phyloP scores from a whole-genome alignment of 2,329 filamentous ascomycete genomes.

The Penicillium glabrum region DNA sequence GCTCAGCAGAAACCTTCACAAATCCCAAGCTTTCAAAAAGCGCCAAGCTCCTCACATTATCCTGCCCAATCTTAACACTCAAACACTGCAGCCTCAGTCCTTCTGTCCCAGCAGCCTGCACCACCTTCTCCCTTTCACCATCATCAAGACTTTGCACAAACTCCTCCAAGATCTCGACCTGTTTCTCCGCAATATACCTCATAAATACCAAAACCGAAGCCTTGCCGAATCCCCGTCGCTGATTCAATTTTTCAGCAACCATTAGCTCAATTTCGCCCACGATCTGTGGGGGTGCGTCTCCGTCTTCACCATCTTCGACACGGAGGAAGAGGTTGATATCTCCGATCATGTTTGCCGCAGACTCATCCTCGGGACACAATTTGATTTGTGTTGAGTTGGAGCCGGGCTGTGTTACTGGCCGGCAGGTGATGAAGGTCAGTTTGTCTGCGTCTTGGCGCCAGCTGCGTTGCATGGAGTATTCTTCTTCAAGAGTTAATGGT shows the following conservation, averaged over 20 bases:
- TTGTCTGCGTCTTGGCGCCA: conserved; percentile 85
- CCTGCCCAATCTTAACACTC: conserved; percentile 61
- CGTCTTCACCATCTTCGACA: conserved; percentile 53
- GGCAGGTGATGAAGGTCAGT: conserved; percentile 85
- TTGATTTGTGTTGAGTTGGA: not conserved
- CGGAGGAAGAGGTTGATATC: conserved; percentile 82
- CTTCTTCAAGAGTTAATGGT: conserved; percentile 73
- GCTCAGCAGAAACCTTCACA: conserved; percentile 45
- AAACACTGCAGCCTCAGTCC: conserved; percentile 43
- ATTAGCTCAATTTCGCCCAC: conserved; percentile 83
- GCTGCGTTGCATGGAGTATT: conserved; percentile 85
- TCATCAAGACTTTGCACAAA: conserved; percentile 38
- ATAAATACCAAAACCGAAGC: conserved; percentile 68
- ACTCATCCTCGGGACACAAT: conserved; percentile 51
- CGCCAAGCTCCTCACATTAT: conserved; percentile 57
- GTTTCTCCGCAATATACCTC: conserved; percentile 61
- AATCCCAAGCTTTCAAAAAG: conserved; percentile 65
- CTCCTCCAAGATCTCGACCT: conserved; percentile 57
- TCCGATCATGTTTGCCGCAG: conserved; percentile 61
- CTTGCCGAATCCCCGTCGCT: conserved; percentile 64
- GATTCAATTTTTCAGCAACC: conserved; percentile 64
- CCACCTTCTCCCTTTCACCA: not conserved
- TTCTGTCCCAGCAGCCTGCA: conserved; percentile 3
- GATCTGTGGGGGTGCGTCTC: conserved; percentile 32
- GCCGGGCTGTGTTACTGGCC: conserved; percentile 36